Percentiles rank a stretch among this genome's conserved stretches.
These are phyloP conservation scores for Sporisorium scitamineum DNA, from an alignment of 1,284 basidiomycete species.

Conservation along the genomic window DNA sequence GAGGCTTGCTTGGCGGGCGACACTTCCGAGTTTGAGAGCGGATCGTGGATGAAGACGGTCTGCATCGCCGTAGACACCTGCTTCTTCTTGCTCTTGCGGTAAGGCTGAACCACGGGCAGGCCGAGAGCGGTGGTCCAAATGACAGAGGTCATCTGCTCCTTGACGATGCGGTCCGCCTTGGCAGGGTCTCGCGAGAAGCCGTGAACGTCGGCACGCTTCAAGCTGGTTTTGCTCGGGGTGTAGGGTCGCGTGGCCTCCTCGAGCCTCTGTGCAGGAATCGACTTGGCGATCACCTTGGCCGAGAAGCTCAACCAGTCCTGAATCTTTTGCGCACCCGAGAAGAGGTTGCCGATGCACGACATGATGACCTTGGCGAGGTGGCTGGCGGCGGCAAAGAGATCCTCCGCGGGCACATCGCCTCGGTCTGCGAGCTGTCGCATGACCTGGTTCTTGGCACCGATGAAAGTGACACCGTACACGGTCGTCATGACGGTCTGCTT, in stretches of 20 bases:
- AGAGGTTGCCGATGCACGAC: conserved; percentile 84
- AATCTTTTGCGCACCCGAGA: conserved; percentile 89
- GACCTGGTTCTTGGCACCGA: conserved; percentile 95
- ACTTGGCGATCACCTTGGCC: conserved; percentile 87
- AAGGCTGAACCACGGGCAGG: conserved; percentile 95
- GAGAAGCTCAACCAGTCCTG: conserved; percentile 89
- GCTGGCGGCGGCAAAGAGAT: conserved; percentile 80
- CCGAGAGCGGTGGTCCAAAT: conserved; percentile 97
- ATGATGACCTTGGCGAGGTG: conserved; percentile 75
- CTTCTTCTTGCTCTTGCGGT: conserved; percentile 84
- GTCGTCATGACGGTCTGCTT: conserved; percentile 99
- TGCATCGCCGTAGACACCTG: conserved; percentile 82
- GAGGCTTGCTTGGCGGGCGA: conserved; percentile 88
- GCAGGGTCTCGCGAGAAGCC: conserved; percentile 45
- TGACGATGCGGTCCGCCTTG: conserved; percentile 46
- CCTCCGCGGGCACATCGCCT: conserved; percentile 79
- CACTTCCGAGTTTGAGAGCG: conserved; percentile 82
- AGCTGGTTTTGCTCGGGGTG: conserved; percentile 9
- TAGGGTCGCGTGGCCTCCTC: conserved; percentile 71
- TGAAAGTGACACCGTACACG: conserved; percentile 96
- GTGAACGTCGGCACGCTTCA: conserved; percentile 33
- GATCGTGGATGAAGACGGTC: conserved; percentile 92
- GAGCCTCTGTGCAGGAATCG: conserved; percentile 83
- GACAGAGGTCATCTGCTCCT: conserved; percentile 93
- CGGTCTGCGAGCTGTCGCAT: conserved; percentile 86